A percentile compares a stretch with the other conserved stretches of the same genome.
Evolutionary conservation across 768 basidiomycete genomes (phyloP).

Genomic region (Hydnum rufescens): DNA sequence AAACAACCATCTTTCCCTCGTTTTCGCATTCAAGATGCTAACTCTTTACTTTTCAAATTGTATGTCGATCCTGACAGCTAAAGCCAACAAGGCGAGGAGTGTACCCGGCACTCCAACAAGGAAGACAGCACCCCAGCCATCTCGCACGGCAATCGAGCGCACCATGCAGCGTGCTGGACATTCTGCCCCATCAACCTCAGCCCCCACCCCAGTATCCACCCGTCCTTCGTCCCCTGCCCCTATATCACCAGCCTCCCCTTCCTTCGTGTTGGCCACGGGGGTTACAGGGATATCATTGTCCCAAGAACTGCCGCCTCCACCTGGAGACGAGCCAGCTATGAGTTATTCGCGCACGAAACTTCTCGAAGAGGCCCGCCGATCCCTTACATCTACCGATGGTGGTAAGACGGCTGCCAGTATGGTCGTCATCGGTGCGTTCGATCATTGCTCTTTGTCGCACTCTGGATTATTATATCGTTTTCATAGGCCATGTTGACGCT

Average conservation of each 20-base stretch:
- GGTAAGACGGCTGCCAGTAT: slow-evolving; percentile 58
- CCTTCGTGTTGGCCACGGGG: neutral
- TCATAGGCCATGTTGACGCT: slow-evolving; percentile 87
- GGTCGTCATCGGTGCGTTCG: slow-evolving; percentile 69
- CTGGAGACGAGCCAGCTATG: slow-evolving; percentile 15
- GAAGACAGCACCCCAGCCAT: neutral
- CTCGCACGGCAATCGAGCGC: neutral
- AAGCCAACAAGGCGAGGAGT: no score
- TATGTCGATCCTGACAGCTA: no score
- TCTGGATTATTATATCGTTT: slow-evolving; percentile 3
- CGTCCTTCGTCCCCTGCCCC: neutral
- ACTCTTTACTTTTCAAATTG: no score
- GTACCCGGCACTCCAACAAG: no score
- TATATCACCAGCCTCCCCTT: neutral
- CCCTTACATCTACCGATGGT: slow-evolving; percentile 27
- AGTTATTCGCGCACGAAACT: slow-evolving; percentile 61
- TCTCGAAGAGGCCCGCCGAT: slow-evolving; percentile 52
- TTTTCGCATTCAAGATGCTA: no score
- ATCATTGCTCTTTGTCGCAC: neutral
- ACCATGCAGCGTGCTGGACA: no score
- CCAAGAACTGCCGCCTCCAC: neutral
- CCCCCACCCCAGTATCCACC: neutral
- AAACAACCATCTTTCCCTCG: no score
- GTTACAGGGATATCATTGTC: neutral
- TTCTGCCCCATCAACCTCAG: neutral